Percentiles rank a stretch among this genome's conserved stretches.
phyloP scores from a whole-genome alignment of 177 flowering plant genomes.

The Vitis hybrid region DNA sequence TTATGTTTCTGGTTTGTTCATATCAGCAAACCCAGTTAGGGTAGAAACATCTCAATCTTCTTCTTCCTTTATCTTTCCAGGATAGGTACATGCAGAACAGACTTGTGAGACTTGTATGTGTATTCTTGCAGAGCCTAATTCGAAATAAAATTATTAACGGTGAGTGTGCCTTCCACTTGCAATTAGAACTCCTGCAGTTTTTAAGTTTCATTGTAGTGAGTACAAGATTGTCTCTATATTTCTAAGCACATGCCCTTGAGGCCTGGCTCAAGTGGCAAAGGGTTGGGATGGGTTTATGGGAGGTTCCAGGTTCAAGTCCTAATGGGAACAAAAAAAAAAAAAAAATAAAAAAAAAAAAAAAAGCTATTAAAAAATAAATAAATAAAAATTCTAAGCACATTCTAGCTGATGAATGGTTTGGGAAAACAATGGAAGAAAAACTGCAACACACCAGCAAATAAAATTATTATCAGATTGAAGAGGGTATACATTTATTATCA shows the following conservation, averaged over 20 bases:
- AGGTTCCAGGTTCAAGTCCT: no score
- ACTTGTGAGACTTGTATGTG: slow-evolving; percentile 93
- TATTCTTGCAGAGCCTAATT: slow-evolving; percentile 89
- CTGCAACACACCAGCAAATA: no score
- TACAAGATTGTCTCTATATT: background rate
- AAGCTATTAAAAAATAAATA: no score
- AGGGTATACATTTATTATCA: no score
- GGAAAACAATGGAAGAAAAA: no score
- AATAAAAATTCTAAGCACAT: background rate
- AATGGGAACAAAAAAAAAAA: no score
- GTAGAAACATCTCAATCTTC: background rate
- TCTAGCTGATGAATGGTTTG: no score
- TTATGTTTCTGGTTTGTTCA: background rate
- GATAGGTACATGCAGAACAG: slow-evolving; percentile 99
- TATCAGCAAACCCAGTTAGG: background rate
- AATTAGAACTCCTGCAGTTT: no score
- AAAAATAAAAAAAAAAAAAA: no score
- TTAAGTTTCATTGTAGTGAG: background rate
- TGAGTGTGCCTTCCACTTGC: slow-evolving; percentile 25
- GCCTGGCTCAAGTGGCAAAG: no score
- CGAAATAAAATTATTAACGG: slow-evolving; percentile 90
- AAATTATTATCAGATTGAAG: no score
- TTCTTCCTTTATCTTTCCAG: slow-evolving; percentile 35
- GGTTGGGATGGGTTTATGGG: no score
- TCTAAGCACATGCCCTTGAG: background rate